Evolutionary conservation across 2,329 filamentous ascomycete genomes (phyloP).

Genomic region (Anthostomella pinea): DNA sequence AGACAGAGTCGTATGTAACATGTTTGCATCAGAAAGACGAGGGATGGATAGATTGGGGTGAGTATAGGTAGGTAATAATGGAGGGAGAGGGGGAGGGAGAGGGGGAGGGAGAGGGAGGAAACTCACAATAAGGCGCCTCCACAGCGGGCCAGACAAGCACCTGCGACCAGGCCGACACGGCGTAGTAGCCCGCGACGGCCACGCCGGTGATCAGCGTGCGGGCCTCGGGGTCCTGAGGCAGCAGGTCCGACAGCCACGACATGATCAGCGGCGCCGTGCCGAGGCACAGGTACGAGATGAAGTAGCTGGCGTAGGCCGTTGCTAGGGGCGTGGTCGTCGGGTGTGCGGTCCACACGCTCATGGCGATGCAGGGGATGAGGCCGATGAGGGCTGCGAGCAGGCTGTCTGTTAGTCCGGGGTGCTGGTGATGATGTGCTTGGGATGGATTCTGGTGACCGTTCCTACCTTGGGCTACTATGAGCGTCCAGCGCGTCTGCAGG

Average conservation of each 20-base stretch:
- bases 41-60: neutral
- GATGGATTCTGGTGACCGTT: no score
- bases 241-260: slow-evolving; percentile 47
- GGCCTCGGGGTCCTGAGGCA: slow-evolving; percentile 48
- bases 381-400: slow-evolving; percentile 38
- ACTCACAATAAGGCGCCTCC: slow-evolving; percentile 47
- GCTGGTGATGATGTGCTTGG: no score
- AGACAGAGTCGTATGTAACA: no score
- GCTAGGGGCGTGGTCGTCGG: slow-evolving; percentile 40
- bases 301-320: slow-evolving; percentile 50
- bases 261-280: slow-evolving; percentile 52
- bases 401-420: neutral
- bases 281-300: slow-evolving; percentile 45
- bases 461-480: slow-evolving; percentile 45
- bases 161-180: slow-evolving; percentile 49
- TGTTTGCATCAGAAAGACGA: no score
- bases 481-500: slow-evolving; percentile 47
- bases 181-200: slow-evolving; percentile 48
- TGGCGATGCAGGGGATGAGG: slow-evolving; percentile 46
- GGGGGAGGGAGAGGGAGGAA: neutral
- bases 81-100: neutral
- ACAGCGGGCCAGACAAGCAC: slow-evolving; percentile 51
- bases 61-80: neutral
- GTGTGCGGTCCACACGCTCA: slow-evolving; percentile 51
- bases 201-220: slow-evolving; percentile 48